Base-by-base conservation (phyloP, 208 protist species). In the Porcisia deanei region DNA sequence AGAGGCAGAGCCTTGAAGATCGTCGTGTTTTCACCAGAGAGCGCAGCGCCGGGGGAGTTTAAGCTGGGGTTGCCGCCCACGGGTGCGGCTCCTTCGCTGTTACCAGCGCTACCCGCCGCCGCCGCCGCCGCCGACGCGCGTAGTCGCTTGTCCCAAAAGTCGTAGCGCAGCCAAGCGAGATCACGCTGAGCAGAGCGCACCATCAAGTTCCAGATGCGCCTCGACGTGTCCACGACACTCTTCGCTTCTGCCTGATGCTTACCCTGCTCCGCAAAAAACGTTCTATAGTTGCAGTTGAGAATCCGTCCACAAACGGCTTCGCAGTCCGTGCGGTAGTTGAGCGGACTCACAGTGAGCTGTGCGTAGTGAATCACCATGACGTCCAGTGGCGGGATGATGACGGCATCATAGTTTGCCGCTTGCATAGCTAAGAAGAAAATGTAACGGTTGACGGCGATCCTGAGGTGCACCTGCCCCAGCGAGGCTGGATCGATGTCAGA, bases 361-460 rank as follows among this genome's bases (percentile, higher is more conserved):
- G 93, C 83, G 77, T 94, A 94, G 81, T 97, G 93, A 52, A 97
- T 67, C 30, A 88, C 79, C 88, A 96, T 94, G 37, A 97, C 93
- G 79, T 97, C 93, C 8, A 89, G 77, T n/a, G 93, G 93, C 1
- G 93, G 93, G 43, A 97, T 91, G 65, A 97, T 96, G 16, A 94
- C 85, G 9, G 90, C 86, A 66, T 94, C 88, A 82, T 92, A 95
- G 79, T 97, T 97, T 22, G 91, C 91, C 14, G 91, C 90, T 81
- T 97, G 93, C 79, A 97, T 88, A 39, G 93, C 87, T 1, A 97
- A 81, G 70, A 97, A 97, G 79, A 96, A 97, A 41, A 97, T 92
- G 82, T 97, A 97, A 20, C 93, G 91, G 74, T 81, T 91, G 57
- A 97, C 77, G 16, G 85, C 79, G 25, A 97, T 91, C 55, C 80